Base-by-base conservation (phyloP, 2,329 filamentous ascomycete genomes). In the Keithomyces neogunnii region DNA sequence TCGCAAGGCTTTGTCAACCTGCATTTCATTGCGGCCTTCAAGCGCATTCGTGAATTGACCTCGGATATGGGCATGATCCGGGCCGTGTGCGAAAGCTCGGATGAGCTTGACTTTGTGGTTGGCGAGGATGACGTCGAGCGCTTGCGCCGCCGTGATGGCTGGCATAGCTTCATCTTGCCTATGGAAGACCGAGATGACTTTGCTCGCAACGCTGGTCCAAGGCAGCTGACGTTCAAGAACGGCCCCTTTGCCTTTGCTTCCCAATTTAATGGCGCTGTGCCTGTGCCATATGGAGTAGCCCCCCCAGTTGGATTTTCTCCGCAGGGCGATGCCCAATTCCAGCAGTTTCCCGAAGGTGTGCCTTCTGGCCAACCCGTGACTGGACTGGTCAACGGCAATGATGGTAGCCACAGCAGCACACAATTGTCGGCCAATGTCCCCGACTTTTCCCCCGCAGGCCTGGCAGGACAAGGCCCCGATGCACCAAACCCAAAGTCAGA, bases 1-100 rank as follows among this genome's bases (percentile, higher is more conserved):
- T 88, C 87, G 1, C 88, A 97, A 66, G 93, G 93, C 19, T 97
- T 91, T 63, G 91, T 96, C 11, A 84, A 82, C 48, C 72, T 99
- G 48, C 76, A 79, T 35, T 80, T 96, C 53, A 85, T 99, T 59
- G 80, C 86, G 28, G 78, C 77, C n/a, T 99, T 99, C 75, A 89
- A 89, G 68, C 85, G 93, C 53, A 85, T 71, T 53, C 65, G 63
- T 36, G 63, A 66, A 35, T 60, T 69, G 35, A 68, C 65, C 8
- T 61, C 85, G 0, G 80, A 96, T 52, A 72, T 85, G 52, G 83
- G 88, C 39, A 68, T 91, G 51, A 73, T 97, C 54, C 88, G 88
- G 54, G 76, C 80, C 51, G 89, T 86, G 11, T 91, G 87, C 63
- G 80, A 86, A 51, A 79, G 85, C 56, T 89, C 89, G 1, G 75